Base-by-base conservation (phyloP, 2,329 filamentous ascomycete genomes). In the Seiridium unicorne region DNA sequence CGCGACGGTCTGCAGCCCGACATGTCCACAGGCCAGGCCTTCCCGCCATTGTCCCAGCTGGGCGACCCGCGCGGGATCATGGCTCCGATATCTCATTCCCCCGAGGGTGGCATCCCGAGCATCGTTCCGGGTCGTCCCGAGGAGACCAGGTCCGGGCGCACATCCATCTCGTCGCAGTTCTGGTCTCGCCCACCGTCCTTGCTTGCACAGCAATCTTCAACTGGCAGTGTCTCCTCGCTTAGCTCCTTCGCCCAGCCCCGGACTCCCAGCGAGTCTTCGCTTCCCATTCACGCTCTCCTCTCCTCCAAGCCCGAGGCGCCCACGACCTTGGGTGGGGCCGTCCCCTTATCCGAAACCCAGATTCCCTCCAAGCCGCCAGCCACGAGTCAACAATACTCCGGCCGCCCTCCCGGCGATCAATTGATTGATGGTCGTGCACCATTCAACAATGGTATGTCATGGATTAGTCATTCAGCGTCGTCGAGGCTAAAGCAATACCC, bases 201-300 rank as follows among this genome's bases (percentile, higher is more conserved):
- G 42, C 77, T 73, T 44, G 78, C 80, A 35, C 80, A 84, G 48
- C 74, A 76, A 26, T 80, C 79, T 3, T 81, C 79, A 3, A 72
- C 65, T 13, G 77, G 77, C 38, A 83, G 78, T 51, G 70, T 73
- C 46, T 73, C 74, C 1, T 80, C 81, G 2, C 67, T 72, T 2
- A 76, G 72, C 11, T 78, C 79, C 1, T 74, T 73, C 31, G 68
- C 70, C 32, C 70, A 70, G n/a, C 74, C 78, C 2, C 74, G 82
- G 47, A 79, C 79, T 4, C 76, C 79, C 0, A 77, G 79, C 51
- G 83, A 85, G 44, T 78, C 81, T 0, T 74, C 81, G 1, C 65
- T 86, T 9, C 82, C 84, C 1, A 85, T 86, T 32, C 83, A 85
- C 63, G 78, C 82, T 0, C 72, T 86, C 0, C 70, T 86, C 26